Evolutionary conservation across 768 basidiomycete species (phyloP).

Genomic region (Trametes cingulata): DNA sequence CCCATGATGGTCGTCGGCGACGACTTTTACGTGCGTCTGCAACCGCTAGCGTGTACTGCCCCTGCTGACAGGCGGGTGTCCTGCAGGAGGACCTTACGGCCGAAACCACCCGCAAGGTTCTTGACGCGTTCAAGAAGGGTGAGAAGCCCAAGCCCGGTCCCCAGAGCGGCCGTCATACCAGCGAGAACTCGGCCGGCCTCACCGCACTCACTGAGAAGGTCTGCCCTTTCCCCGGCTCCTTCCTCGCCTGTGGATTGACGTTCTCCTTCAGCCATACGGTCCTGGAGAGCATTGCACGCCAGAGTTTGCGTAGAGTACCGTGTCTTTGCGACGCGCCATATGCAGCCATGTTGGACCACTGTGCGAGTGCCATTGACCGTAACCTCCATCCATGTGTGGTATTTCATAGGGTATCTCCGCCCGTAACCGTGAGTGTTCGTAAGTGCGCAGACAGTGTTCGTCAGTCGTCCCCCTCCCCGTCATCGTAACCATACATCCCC

Average conservation of each 20-base stretch:
- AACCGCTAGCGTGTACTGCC: background rate
- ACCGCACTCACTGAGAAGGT: conserved; percentile 81
- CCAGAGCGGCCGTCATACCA: conserved; percentile 82
- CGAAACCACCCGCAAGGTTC: conserved; percentile 72
- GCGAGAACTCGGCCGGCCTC: conserved; percentile 91
- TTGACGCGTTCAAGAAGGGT: conserved; percentile 78
- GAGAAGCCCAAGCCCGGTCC: conserved; percentile 93
- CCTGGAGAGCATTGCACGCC: conserved; percentile 87
- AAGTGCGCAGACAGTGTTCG: background rate
- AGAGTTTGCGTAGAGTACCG: conserved; percentile 56
- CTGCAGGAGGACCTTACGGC: conserved; percentile 81
- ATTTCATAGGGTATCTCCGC: background rate
- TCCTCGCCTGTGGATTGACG: conserved; percentile 6
- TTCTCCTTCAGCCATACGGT: conserved; percentile 75
- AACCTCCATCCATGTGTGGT: background rate
- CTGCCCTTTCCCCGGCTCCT: conserved; percentile 16
- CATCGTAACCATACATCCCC: conserved; percentile 72
- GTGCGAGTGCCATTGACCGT: background rate
- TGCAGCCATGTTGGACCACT: background rate
- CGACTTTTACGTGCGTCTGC: conserved; percentile 84
- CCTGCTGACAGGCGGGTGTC: background rate
- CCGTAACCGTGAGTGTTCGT: conserved; percentile 1
- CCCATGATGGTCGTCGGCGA: conserved; percentile 96
- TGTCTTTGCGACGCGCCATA: background rate
- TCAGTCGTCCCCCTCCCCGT: conserved; percentile 82